A percentile compares a stretch with the other conserved stretches of the same genome.
Evolutionary conservation across 2,329 filamentous ascomycete genomes (phyloP).

Genomic region (Cercospora janseana): DNA sequence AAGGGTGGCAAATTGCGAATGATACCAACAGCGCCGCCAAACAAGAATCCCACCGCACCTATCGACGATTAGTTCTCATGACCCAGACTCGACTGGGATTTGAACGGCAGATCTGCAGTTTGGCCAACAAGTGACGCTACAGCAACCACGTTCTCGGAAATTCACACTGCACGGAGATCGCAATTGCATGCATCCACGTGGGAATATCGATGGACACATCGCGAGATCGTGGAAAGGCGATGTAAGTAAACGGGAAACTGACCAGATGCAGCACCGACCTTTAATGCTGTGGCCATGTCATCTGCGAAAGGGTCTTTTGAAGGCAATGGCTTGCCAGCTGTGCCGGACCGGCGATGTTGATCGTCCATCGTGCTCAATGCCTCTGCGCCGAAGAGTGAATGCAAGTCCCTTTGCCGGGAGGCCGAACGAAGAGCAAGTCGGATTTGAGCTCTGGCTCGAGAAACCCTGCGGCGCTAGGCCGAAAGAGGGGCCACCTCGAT

Average conservation of each 20-base stretch:
- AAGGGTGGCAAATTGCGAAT: constrained; percentile 64
- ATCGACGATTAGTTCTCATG: constrained; percentile 16
- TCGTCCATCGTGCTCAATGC: constrained; percentile 9
- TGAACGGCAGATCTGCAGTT: too few relatives aligned
- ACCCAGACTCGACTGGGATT: too few relatives aligned
- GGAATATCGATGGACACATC: not conserved
- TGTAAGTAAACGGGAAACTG: constrained; percentile 19
- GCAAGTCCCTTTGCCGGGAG: not conserved
- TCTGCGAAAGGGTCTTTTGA: constrained; percentile 27
- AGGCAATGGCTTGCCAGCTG: constrained; percentile 4
- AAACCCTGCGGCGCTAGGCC: not conserved
- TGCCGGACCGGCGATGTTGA: constrained; percentile 8
- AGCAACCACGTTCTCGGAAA: too few relatives aligned
- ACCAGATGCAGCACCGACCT: constrained; percentile 38
- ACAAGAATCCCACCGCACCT: constrained; percentile 65
- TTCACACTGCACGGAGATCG: too few relatives aligned
- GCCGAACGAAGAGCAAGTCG: not conserved
- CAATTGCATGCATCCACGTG: too few relatives aligned
- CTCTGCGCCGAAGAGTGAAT: not conserved
- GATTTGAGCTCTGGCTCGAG: not conserved
- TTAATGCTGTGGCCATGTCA: constrained; percentile 34
- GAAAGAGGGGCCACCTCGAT: constrained; percentile 1
- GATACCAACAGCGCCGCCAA: constrained; percentile 48
- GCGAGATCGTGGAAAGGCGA: constrained; percentile 11
- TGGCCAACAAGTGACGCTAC: too few relatives aligned